A percentile compares a stretch with the other conserved stretches of the same genome.
These are phyloP conservation scores for Prunus mira DNA, from an alignment of 306 rosid genomes.

Conservation along the genomic window DNA sequence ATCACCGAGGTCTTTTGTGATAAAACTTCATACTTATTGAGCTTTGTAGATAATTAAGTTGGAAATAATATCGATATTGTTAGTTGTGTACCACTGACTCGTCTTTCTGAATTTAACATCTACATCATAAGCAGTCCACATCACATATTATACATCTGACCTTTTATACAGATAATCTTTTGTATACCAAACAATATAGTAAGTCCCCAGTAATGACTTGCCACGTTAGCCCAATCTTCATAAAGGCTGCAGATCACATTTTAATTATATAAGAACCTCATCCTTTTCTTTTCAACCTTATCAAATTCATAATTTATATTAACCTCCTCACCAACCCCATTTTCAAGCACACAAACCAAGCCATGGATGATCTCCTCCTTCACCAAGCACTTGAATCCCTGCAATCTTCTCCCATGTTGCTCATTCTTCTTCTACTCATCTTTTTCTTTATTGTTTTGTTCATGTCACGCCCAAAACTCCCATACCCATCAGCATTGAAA, in stretches of 20 bases:
- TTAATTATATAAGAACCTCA: neutral
- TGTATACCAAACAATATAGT: too few species aligned
- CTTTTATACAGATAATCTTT: too few species aligned
- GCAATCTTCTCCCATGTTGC: slow-evolving; percentile 14
- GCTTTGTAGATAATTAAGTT: too few species aligned
- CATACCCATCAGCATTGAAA: slow-evolving; percentile 39
- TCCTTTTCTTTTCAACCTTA: too few species aligned
- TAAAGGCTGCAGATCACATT: neutral
- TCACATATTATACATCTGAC: too few species aligned
- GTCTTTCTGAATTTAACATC: too few species aligned
- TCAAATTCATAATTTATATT: too few species aligned
- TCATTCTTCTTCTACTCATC: slow-evolving; percentile 4
- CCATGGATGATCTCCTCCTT: slow-evolving; percentile 25
- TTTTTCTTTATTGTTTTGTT: slow-evolving; percentile 6
- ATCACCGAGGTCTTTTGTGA: rapidly evolving
- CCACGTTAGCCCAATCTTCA: neutral
- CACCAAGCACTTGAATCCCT: neutral
- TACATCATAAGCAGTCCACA: too few species aligned
- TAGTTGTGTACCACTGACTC: rapidly evolving
- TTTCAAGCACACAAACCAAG: neutral
- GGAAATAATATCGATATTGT: rapidly evolving
- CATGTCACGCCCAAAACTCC: slow-evolving; percentile 7
- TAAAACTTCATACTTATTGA: rapidly evolving
- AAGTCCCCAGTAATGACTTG: neutral
- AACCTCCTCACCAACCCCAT: slow-evolving; percentile 4